Evolutionary conservation across 2,329 filamentous ascomycete genomes (phyloP).

Genomic region (Chalara sp.): DNA sequence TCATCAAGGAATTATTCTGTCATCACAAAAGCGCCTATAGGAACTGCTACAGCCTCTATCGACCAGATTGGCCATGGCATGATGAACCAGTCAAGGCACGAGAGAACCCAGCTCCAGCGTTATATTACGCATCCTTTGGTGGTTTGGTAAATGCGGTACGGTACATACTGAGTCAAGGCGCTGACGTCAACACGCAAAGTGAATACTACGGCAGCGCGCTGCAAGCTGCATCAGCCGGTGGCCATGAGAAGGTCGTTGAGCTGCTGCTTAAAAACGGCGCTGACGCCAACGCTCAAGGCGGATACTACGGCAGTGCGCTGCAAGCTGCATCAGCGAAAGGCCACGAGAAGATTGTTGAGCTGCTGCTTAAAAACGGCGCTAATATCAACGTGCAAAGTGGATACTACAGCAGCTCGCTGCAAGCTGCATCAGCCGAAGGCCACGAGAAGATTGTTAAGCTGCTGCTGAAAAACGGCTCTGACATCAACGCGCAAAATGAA

Average conservation of each 20-base stretch:
- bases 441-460: neutral
- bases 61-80: neutral
- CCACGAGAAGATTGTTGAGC: neutral
- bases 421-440: neutral
- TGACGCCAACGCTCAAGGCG: no score
- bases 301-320: no score
- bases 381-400: conserved; percentile 3
- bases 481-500: conserved; percentile 4
- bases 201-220: neutral
- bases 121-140: no score
- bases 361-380: conserved; percentile 3
- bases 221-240: neutral
- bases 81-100: neutral
- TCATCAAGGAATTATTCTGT: conserved; percentile 3
- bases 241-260: no score
- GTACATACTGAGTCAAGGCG: no score
- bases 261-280: no score
- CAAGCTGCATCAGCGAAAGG: neutral
- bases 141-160: no score
- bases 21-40: neutral
- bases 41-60: conserved; percentile 1
- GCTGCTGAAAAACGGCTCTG: conserved; percentile 3
- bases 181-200: neutral
- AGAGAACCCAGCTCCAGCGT: no score
- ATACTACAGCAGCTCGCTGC: conserved; percentile 1